Base-by-base conservation (phyloP, 495 filamentous ascomycete species). In the Pseudevernia furfuracea region DNA sequence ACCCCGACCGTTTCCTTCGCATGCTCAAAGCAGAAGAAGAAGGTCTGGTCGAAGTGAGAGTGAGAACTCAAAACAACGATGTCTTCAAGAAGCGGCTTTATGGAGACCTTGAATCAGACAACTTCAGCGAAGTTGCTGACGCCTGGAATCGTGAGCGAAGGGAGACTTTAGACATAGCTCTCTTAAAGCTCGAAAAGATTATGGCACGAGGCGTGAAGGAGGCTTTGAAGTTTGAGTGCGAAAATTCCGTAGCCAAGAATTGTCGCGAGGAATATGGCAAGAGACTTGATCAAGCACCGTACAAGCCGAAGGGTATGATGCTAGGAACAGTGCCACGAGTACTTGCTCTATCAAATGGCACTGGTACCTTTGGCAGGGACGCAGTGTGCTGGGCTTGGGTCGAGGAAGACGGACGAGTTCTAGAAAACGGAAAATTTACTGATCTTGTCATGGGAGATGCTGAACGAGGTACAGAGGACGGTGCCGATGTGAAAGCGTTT, bases 11-110 rank as follows among this genome's bases (percentile, higher is more conserved):
- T 56, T 97, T 90, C 70, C 77, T 98, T 21, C 88, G 90, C 72
- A 98, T 98, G 94, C 85, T 97, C 71, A 94, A 91, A 72, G 94
- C 94, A 6, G 94, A 98, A 75, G 87, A 91, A 68, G 94, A 97
- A 71, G 91, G 92, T 5, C 75, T 97, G 3, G 81, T 97, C 28
- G 90, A 97, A 57, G 87, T 98, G 28, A 83, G 82, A 61, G 81
- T 97, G 34, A 81, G 84, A 21, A 80, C 97, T 60, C 85, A 91
- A 67, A 84, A 89, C 61, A 85, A 89, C 66, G 81, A 85, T 11
- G 79, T 85, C 39, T 90, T 96, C 78, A 85, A 83, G 56, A 80
- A 84, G 46, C 82, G 85, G 53, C 81, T 97, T 2, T 88, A 90
- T 71, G 77, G 78, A n/a, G 87, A 91, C 60, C 91, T 98, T 63